A percentile compares a stretch with the other conserved stretches of the same genome.
These are phyloP conservation scores for Trametes villosa DNA, from an alignment of 768 basidiomycete species.

Conservation along the genomic window DNA sequence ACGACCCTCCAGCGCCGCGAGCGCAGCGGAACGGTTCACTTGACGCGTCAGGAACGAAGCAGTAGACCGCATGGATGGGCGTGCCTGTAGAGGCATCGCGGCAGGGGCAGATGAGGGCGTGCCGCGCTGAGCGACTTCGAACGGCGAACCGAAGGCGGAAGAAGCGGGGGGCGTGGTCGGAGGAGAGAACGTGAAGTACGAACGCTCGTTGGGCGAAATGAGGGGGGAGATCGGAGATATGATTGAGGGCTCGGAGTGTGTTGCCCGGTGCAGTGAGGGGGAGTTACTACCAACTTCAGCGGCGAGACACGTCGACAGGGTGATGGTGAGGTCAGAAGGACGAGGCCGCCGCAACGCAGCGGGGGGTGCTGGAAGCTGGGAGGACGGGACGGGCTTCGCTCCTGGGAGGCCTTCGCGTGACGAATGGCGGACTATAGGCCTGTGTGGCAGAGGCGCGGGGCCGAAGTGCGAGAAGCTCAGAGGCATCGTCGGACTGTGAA, in stretches of 20 bases:
- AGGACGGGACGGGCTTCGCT: constrained; percentile 61
- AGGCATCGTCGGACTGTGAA: constrained; percentile 9
- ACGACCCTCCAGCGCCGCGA: constrained; percentile 68
- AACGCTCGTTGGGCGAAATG: constrained; percentile 25
- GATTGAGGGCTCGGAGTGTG: constrained; percentile 31
- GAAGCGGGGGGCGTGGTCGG: constrained; percentile 21
- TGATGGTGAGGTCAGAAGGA: constrained; percentile 31
- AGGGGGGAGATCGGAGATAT: constrained; percentile 26
- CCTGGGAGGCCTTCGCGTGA: constrained; percentile 58
- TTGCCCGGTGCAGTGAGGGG: constrained; percentile 26
- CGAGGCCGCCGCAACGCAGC: constrained; percentile 19
- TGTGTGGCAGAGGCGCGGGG: constrained; percentile 6
- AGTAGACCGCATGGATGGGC: constrained; percentile 40
- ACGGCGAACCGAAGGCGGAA: constrained; percentile 10
- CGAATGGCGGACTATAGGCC: constrained; percentile 32
- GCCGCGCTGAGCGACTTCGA: background rate
- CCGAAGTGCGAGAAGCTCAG: constrained; percentile 23
- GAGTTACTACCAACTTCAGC: background rate
- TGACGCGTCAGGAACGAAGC: constrained; percentile 49
- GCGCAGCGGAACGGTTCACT: constrained; percentile 59
- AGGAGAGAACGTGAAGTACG: constrained; percentile 30
- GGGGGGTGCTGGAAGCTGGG: constrained; percentile 53
- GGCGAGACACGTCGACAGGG: constrained; percentile 27
- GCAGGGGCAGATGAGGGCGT: constrained; percentile 20
- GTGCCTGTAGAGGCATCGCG: constrained; percentile 16